Percentiles rank a stretch among this genome's conserved stretches.
These are phyloP conservation scores for Bruguiera hainesii DNA, from an alignment of 441 rosid species.

Conservation along the genomic window DNA sequence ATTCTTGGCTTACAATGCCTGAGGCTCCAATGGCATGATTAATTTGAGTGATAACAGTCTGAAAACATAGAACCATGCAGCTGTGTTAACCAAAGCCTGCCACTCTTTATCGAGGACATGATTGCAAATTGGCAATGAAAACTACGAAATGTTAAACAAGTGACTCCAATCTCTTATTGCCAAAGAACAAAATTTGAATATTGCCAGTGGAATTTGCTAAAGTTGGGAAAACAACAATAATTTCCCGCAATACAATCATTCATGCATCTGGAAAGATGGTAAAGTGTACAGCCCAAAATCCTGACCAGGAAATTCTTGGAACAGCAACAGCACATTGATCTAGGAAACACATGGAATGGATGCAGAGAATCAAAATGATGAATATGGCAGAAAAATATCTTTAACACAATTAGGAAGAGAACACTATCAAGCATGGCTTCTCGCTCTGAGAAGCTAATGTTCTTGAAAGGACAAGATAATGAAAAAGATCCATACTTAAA, in stretches of 20 bases:
- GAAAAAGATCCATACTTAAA: background rate
- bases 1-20: slow-evolving; percentile 72
- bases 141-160: too few species aligned
- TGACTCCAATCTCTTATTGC: background rate
- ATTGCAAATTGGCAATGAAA: slow-evolving; percentile 4
- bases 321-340: background rate
- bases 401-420: background rate
- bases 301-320: background rate
- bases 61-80: slow-evolving; percentile 12
- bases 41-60: slow-evolving; percentile 64
- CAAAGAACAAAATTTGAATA: background rate
- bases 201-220: background rate
- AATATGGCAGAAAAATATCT: background rate
- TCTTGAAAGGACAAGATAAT: background rate
- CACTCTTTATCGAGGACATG: background rate
- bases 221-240: background rate
- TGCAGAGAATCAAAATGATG: background rate
- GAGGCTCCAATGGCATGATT: slow-evolving; percentile 86
- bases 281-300: background rate
- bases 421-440: slow-evolving; percentile 2
- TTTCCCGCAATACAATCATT: background rate
- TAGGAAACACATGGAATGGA: background rate
- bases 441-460: background rate
- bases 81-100: slow-evolving; percentile 12
- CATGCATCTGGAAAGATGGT: background rate